Evolutionary conservation across 31 red algal genomes (phyloP).

Genomic region (Asparagopsis taxiformis): DNA sequence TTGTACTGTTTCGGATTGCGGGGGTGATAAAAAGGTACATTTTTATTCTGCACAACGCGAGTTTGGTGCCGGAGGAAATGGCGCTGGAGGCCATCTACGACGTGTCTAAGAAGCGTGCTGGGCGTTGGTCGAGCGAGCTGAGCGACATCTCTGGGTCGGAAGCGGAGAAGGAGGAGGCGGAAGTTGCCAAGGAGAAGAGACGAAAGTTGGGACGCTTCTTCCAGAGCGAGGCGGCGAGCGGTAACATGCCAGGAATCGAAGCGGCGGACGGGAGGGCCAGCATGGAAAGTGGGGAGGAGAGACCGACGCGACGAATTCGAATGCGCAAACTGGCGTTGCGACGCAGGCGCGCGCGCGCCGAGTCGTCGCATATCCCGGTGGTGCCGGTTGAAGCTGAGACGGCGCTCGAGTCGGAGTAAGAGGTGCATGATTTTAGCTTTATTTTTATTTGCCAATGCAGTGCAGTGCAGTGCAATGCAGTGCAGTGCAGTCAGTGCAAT

Average conservation of each 20-base stretch:
- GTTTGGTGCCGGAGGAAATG: constrained; percentile 65
- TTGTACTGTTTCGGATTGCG: constrained; percentile 73
- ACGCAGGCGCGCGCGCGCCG: no score
- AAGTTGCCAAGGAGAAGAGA: constrained; percentile 31
- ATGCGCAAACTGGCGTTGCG: no score
- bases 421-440: no score
- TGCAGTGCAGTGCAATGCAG: no score
- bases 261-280: constrained; percentile 1
- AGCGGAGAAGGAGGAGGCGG: constrained; percentile 48
- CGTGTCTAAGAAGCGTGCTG: constrained; percentile 33
- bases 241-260: constrained; percentile 37
- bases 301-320: no score
- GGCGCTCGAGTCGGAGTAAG: no score
- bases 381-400: no score
- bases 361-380: no score
- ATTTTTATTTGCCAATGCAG: no score
- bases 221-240: constrained; percentile 45
- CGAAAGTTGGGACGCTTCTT: constrained; percentile 33
- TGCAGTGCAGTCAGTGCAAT: no score
- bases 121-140: no score
- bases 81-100: constrained; percentile 65
- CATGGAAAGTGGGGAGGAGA: constrained; percentile 13
- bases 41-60: constrained; percentile 78
- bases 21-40: constrained; percentile 71
- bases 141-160: constrained; percentile 52